A percentile compares a stretch with the other conserved stretches of the same genome.
Conservation (phyloP, 108 stramenopile genomes). For the Conticribra guillardii region DNA sequence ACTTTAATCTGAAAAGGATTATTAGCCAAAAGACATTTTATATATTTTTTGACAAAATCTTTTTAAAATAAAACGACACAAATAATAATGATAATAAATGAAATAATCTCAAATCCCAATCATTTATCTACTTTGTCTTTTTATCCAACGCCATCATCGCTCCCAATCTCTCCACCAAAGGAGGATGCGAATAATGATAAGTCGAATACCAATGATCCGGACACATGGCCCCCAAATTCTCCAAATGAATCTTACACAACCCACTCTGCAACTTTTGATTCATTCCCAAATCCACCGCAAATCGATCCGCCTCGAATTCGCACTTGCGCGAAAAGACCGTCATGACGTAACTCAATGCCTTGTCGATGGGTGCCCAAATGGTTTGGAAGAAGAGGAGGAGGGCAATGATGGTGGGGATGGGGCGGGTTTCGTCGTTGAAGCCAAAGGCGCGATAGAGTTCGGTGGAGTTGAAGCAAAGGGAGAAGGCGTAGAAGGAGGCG, state of each 20-base stretch:
- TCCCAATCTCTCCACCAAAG: constrained; percentile 93
- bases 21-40: no score
- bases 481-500: constrained; percentile 92
- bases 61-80: no score
- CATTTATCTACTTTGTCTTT: constrained; percentile 32
- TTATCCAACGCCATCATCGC: constrained; percentile 90
- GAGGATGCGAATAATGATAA: constrained; percentile 98
- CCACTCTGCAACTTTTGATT: constrained; percentile 84
- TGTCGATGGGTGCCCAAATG: constrained; percentile 97
- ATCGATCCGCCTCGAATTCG: constrained; percentile 96
- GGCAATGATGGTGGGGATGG: constrained; percentile 88
- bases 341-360: constrained; percentile 89
- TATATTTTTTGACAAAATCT: no score
- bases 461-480: constrained; percentile 67
- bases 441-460: constrained; percentile 94
- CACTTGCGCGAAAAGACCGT: constrained; percentile 86
- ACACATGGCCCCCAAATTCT: constrained; percentile 94
- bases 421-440: constrained; percentile 75
- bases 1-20: no score
- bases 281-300: constrained; percentile 86
- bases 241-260: constrained; percentile 95
- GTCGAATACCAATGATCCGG: constrained; percentile 90
- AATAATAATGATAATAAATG: no score
- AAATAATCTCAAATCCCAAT: no score
- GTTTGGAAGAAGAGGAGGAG: constrained; percentile 92